phyloP scores from a whole-genome alignment of 2,329 filamentous ascomycete genomes.

The Macrophomina pseudophaseolina region DNA sequence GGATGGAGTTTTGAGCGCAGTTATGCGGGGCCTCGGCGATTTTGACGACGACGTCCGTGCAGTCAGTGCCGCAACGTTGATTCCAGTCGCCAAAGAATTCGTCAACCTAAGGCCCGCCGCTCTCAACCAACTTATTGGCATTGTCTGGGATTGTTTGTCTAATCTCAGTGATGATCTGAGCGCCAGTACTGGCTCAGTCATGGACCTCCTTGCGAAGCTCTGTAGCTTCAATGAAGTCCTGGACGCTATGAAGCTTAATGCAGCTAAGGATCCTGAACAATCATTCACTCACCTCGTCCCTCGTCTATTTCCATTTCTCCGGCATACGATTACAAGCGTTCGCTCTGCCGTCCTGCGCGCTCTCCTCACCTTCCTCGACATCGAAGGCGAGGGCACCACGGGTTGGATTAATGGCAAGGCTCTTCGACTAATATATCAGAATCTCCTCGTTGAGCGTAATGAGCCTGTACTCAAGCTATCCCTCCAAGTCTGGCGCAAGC shows the following conservation, averaged over 20 bases:
- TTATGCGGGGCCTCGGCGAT: slow-evolving; percentile 93
- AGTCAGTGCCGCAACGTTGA: slow-evolving; percentile 94
- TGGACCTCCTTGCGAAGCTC: slow-evolving; percentile 95
- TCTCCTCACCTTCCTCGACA: slow-evolving; percentile 86
- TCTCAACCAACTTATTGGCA: slow-evolving; percentile 82
- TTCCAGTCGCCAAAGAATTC: slow-evolving; percentile 95
- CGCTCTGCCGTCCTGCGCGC: slow-evolving; percentile 92
- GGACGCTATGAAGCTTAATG: slow-evolving; percentile 90
- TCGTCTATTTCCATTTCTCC: slow-evolving; percentile 90
- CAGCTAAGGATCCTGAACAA: slow-evolving; percentile 78
- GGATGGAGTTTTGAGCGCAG: slow-evolving; percentile 87
- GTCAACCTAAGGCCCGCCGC: slow-evolving; percentile 80
- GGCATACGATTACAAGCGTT: slow-evolving; percentile 96
- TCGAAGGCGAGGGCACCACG: slow-evolving; percentile 78
- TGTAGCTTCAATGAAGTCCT: slow-evolving; percentile 94
- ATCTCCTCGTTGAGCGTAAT: slow-evolving; percentile 90
- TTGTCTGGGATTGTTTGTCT: slow-evolving; percentile 96
- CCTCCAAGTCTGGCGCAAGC: slow-evolving; percentile 81
- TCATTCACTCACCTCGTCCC: slow-evolving; percentile 94
- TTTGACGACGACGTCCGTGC: slow-evolving; percentile 94
- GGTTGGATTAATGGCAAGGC: slow-evolving; percentile 93
- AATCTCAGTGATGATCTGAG: slow-evolving; percentile 97
- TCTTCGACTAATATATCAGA: slow-evolving; percentile 89
- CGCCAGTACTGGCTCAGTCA: slow-evolving; percentile 95
- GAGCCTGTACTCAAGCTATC: slow-evolving; percentile 81